These are phyloP conservation scores for Furculomyces boomerangus DNA, from an alignment of 371 early-diverging fungal genomes.

Conservation along the genomic window DNA sequence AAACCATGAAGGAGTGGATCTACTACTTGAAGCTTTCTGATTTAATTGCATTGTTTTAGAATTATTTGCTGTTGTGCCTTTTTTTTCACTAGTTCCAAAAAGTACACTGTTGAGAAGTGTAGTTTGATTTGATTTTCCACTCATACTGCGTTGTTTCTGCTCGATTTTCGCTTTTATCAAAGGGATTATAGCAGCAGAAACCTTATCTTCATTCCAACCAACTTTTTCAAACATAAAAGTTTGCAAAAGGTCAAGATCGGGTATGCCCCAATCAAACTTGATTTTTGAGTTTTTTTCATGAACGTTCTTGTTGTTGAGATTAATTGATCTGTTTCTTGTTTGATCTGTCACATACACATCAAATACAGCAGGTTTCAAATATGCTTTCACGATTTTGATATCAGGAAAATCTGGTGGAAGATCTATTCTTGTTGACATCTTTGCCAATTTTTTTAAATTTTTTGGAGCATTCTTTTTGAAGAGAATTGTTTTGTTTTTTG, in stretches of 20 bases:
- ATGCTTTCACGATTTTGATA: slow-evolving; percentile 54
- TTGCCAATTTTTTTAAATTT: slow-evolving; percentile 20
- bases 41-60: background rate
- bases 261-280: slow-evolving; percentile 68
- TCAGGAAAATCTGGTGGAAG: slow-evolving; percentile 65
- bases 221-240: slow-evolving; percentile 33
- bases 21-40: background rate
- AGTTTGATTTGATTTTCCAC: background rate
- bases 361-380: slow-evolving; percentile 63
- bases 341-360: slow-evolving; percentile 27
- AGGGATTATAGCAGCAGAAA: slow-evolving; percentile 52
- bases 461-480: background rate
- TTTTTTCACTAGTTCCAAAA: background rate
- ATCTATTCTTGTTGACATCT: slow-evolving; percentile 27
- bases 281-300: background rate
- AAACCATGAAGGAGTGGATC: background rate
- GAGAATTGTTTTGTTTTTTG: background rate
- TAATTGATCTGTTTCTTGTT: background rate
- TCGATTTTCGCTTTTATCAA: slow-evolving; percentile 46
- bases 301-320: background rate
- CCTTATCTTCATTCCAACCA: slow-evolving; percentile 31
- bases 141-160: background rate
- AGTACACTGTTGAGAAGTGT: background rate
- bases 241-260: slow-evolving; percentile 59
- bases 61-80: background rate